Evolutionary conservation across 306 rosid genomes (phyloP).

Genomic region (Malus sieversii): DNA sequence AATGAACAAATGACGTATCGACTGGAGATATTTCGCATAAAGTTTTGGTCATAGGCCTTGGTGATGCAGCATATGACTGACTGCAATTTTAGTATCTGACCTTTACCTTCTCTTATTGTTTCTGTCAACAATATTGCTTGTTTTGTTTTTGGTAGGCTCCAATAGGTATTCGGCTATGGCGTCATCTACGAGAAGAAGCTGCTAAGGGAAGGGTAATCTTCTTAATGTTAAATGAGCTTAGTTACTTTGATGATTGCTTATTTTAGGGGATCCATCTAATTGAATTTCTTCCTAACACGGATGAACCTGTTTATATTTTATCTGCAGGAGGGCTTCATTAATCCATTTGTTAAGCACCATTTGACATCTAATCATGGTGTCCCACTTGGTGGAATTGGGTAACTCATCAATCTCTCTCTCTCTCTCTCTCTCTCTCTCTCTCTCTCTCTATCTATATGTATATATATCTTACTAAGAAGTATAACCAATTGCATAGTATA

Average conservation of each 20-base stretch:
- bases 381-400: constrained; percentile 95
- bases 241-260: constrained; percentile 15
- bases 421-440: background rate
- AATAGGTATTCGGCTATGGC: constrained; percentile 64
- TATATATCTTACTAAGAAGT: no score
- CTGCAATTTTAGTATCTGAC: background rate
- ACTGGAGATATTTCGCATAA: background rate
- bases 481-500: background rate
- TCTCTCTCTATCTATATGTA: background rate
- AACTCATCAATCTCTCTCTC: constrained; percentile 19
- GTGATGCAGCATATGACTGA: background rate
- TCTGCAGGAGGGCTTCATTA: constrained; percentile 38
- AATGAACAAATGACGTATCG: constrained; percentile 4
- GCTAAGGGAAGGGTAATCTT: constrained; percentile 64
- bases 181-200: constrained; percentile 50
- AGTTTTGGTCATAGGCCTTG: background rate
- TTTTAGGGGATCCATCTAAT: constrained; percentile 10
- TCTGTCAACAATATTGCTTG: constrained; percentile 10
- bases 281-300: constrained; percentile 2
- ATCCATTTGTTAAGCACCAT: constrained; percentile 61
- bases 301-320: constrained; percentile 14
- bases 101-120: background rate
- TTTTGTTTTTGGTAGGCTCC: constrained; percentile 64
- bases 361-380: constrained; percentile 63
- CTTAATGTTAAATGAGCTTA: constrained; percentile 1